Evolutionary conservation across 768 basidiomycete genomes (phyloP).

Genomic region (Cyathus striatus): DNA sequence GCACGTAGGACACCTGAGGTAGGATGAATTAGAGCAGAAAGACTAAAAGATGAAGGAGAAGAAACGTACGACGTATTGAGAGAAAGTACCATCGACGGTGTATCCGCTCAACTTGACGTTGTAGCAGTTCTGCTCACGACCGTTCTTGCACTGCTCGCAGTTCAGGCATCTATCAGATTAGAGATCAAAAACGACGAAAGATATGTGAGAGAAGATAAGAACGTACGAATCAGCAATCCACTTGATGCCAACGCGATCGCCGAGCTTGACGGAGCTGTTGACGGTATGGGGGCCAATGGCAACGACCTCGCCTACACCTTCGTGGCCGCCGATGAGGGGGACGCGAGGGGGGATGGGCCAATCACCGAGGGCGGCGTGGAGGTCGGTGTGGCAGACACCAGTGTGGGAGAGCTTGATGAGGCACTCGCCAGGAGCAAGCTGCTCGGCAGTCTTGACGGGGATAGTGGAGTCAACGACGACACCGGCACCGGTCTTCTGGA

Average conservation of each 20-base stretch:
- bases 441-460: constrained; percentile 50
- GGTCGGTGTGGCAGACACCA: constrained; percentile 85
- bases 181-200: too few relatives aligned
- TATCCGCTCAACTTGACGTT: constrained; percentile 63
- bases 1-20: constrained; percentile 56
- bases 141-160: constrained; percentile 74
- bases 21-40: background rate
- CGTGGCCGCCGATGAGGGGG: constrained; percentile 78
- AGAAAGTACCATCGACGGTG: constrained; percentile 74
- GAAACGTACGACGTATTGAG: constrained; percentile 51
- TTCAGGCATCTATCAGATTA: constrained; percentile 42
- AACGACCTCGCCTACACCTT: constrained; percentile 78
- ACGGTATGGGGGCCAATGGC: constrained; percentile 69
- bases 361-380: constrained; percentile 70
- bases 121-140: constrained; percentile 70
- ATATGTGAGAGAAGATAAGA: too few relatives aligned
- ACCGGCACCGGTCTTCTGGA: constrained; percentile 23
- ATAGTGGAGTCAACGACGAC: constrained; percentile 37
- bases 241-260: constrained; percentile 82
- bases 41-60: background rate
- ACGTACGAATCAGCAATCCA: constrained; percentile 61
- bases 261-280: constrained; percentile 60
- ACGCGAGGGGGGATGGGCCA: constrained; percentile 71
- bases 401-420: constrained; percentile 73
- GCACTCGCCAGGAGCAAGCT: constrained; percentile 66